These are phyloP conservation scores for Endocalyx cinctus DNA, from an alignment of 2,329 filamentous ascomycete species.

Conservation along the genomic window DNA sequence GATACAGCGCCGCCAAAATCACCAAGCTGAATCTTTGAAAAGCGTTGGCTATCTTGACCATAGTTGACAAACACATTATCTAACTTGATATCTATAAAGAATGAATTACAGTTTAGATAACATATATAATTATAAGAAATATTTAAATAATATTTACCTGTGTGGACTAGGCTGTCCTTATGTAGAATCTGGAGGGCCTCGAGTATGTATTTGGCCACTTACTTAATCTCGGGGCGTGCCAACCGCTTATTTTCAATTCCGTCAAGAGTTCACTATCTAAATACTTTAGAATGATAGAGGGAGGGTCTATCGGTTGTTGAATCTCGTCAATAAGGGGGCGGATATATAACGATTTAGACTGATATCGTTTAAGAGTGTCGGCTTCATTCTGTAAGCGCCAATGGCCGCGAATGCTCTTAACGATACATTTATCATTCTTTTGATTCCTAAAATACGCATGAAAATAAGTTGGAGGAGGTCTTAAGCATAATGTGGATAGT, in stretches of 20 bases:
- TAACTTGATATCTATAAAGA: conserved; percentile 19
- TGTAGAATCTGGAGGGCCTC: conserved; percentile 18
- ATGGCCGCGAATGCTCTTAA: conserved; percentile 19
- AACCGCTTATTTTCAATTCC: conserved; percentile 21
- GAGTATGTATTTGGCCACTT: conserved; percentile 17
- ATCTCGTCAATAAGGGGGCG: conserved; percentile 21
- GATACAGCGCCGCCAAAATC: conserved; percentile 19
- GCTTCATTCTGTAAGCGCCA: conserved; percentile 24
- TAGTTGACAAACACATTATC: conserved; percentile 22
- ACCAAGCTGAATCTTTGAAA: conserved; percentile 21
- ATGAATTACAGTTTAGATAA: conserved; percentile 3
- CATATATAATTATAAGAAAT: neutral
- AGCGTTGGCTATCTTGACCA: conserved; percentile 12
- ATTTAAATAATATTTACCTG: conserved; percentile 11
- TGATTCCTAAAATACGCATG: conserved; percentile 10
- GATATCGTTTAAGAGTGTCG: conserved; percentile 17
- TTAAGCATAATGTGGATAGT: conserved; percentile 3
- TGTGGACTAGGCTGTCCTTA: conserved; percentile 18
- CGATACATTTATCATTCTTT: conserved; percentile 15
- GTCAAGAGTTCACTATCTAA: conserved; percentile 19
- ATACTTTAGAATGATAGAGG: conserved; percentile 17
- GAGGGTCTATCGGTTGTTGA: conserved; percentile 15
- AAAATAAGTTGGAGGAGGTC: conserved; percentile 3
- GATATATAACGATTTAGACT: conserved; percentile 14
- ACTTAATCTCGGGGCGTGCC: conserved; percentile 21